Base-by-base conservation (phyloP, 116 monocot species). In the Iris pallida region DNA sequence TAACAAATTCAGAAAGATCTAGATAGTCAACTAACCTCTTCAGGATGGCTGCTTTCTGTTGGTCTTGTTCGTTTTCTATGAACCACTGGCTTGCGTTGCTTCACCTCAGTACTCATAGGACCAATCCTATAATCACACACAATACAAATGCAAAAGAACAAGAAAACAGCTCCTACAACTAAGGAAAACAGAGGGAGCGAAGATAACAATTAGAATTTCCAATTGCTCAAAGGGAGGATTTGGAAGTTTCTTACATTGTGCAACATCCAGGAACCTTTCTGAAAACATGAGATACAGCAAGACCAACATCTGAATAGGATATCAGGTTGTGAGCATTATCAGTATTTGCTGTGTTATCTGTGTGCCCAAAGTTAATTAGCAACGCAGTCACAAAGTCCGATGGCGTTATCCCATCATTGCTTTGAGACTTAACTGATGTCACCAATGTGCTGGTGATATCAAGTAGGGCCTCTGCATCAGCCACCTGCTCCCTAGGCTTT, bases 81-180 rank as follows among this genome's bases (percentile, higher is more conserved):
- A 74, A 60, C 77, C 13, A 45, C 40, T 65, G 45, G 63, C 67
- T 88, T 92, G 5, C 87, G 79, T 68, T 86, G 89, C 53, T 90
- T 93, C 53, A 86, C 70, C 76, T 90, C 88, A 41, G 60, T 86
- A 59, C 63, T 81, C 92, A 98, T 90, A 15, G 90, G 90, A 52
- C 92, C 92, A 68, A 92, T 48, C 97, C 97, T 97, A 48, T 6
- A 8, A 68, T 68, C 7, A 55, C 49, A 51, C 47, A 47, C 57
- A 47, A 43, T 15, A 54, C 11, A 8, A 30, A 56, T 20, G 10
- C 8, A 45, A 15, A 30, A 1, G 30, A 30, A 30, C 30, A 30
- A 30, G 30, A 30, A 30, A 30, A 30, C 30, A 30, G 30, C 30
- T 9, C 20, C 52, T 52, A 30, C 7, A 20, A 10, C 10, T 52